A percentile compares a stretch with the other conserved stretches of the same genome.
These are phyloP conservation scores for Bruguiera hainesii DNA, from an alignment of 441 rosid genomes.

Conservation along the genomic window DNA sequence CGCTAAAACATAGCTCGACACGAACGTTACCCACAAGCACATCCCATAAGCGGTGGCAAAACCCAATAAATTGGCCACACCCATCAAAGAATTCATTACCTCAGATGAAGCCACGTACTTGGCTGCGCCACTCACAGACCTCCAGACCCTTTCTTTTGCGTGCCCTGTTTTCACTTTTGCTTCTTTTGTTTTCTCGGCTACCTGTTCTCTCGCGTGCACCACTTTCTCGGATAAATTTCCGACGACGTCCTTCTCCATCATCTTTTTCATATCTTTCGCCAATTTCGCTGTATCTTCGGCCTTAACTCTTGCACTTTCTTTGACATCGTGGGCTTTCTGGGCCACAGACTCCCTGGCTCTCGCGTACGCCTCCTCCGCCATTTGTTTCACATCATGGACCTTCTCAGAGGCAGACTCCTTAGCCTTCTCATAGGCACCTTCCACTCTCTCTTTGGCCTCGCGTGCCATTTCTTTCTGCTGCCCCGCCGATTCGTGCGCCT, in stretches of 20 bases:
- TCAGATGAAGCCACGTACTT: background rate
- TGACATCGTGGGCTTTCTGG: background rate
- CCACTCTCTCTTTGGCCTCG: background rate
- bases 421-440: background rate
- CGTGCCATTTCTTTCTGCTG: background rate
- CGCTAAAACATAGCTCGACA: constrained; percentile 13
- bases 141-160: background rate
- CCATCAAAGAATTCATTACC: background rate
- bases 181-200: background rate
- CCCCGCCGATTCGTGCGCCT: background rate
- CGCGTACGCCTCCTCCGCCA: background rate
- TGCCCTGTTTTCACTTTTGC: background rate
- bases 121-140: background rate
- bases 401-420: background rate
- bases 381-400: background rate
- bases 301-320: background rate
- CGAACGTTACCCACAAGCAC: constrained; percentile 70
- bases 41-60: constrained; percentile 59
- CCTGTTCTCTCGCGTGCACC: background rate
- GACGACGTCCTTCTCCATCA: background rate
- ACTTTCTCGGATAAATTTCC: background rate
- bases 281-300: background rate
- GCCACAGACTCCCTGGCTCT: background rate
- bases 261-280: background rate
- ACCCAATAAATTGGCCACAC: constrained; percentile 24